Evolutionary conservation across 208 protist genomes (phyloP), one percentile per base, ranked within the genome.

Genomic region (Leishmania tropica): DNA sequence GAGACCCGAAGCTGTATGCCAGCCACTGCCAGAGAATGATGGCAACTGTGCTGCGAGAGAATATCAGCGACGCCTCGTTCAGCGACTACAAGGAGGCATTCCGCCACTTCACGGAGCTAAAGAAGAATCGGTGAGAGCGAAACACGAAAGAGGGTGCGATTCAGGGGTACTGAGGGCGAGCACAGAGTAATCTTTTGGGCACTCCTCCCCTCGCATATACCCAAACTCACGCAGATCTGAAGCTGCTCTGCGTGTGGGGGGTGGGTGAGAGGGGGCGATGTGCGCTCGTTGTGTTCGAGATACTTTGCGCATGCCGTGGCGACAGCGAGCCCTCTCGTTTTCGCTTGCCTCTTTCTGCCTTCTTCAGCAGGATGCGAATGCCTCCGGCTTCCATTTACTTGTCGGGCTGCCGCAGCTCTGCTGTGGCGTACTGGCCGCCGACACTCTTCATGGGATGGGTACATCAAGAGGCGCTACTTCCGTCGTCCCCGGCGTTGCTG

Each of bases 11-110:
- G 10, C 56, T 95, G 51, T 98, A 96, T 78, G 95, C 95, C 0
- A 80, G 76, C 28, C 96, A 97, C 64, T 97, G 96, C 77, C 94
- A 96, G 85, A 78, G 81, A 48, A 96, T 96, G 92, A 95, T 97
- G 90, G 93, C 93, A 11, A 89, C 79, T 15, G 90, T 95, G 35
- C 83, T 97, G 71, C 78, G 73, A 17, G 91, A 83, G 53, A 85
- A 86, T 42, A 78, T 94, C 74, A 97, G 94, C 77, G 87, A 91
- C 17, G 93, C 89, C 19, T 92, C 90, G 17, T 94, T 85, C 71
- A 72, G 75, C 68, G 91, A 97, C 79, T 94, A 95, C 76, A 85
- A 87, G 48, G 84, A 84, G 75, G 88, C 84, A 8, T 79, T 79
- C 67, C 74, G 54, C 58, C 72, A 54, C 10, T 88, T 89, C 40